A percentile compares a stretch with the other conserved stretches of the same genome.
Evolutionary conservation across 2,329 filamentous ascomycete species (phyloP).

Genomic region (Fusarium napiforme): DNA sequence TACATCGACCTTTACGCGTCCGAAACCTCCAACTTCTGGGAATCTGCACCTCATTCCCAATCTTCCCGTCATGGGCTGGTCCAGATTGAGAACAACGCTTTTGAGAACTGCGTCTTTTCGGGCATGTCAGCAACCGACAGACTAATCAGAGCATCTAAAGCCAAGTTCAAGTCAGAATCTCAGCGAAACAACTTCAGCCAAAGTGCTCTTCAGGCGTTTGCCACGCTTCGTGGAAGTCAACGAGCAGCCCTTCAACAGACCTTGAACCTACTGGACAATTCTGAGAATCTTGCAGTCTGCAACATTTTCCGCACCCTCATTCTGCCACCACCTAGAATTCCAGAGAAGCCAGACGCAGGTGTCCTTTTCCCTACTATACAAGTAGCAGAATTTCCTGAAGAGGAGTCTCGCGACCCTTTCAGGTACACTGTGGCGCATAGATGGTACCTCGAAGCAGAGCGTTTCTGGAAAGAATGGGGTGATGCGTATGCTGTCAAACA

Average conservation of each 20-base stretch:
- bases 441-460: conserved; percentile 32
- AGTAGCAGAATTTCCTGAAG: conserved; percentile 37
- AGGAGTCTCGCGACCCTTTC: conserved; percentile 43
- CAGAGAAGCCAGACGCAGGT: conserved; percentile 33
- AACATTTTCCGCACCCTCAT: conserved; percentile 52
- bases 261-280: conserved; percentile 52
- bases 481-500: conserved; percentile 29
- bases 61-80: conserved; percentile 47
- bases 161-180: conserved; percentile 12
- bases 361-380: conserved; percentile 38
- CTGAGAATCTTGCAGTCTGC: conserved; percentile 52
- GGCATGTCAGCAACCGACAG: conserved; percentile 37
- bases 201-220: conserved; percentile 42
- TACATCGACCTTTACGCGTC: conserved; percentile 24
- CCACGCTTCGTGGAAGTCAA: conserved; percentile 54
- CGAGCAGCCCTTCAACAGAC: conserved; percentile 59
- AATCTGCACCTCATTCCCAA: neutral
- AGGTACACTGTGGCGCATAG: conserved; percentile 43
- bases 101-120: conserved; percentile 47
- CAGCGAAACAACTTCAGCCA: neutral
- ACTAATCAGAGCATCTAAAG: conserved; percentile 3
- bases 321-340: conserved; percentile 44
- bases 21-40: conserved; percentile 26
- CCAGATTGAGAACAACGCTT: conserved; percentile 50
- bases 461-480: conserved; percentile 36